Conservation (phyloP, 2,329 filamentous ascomycete genomes). For the Aspergillus sp. region DNA sequence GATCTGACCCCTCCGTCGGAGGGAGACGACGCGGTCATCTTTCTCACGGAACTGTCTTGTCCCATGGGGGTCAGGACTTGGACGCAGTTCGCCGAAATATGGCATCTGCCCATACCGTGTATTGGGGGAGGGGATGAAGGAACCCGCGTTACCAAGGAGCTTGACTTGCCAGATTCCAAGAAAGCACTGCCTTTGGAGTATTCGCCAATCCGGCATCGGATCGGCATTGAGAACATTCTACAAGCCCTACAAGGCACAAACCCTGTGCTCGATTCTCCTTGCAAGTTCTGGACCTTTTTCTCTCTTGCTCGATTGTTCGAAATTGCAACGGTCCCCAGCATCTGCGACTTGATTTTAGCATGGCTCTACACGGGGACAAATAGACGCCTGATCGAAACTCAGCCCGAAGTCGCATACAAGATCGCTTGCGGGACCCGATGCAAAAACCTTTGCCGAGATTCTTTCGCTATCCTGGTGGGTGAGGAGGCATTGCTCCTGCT, state of each 20-base stretch:
- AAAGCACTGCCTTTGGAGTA: constrained; percentile 50
- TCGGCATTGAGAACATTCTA: constrained; percentile 62
- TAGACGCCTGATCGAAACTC: constrained; percentile 58
- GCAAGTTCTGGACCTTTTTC: constrained; percentile 65
- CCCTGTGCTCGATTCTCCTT: constrained; percentile 61
- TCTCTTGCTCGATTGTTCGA: constrained; percentile 61
- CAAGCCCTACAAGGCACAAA: constrained; percentile 54
- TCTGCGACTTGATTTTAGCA: constrained; percentile 49
- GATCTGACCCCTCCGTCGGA: constrained; percentile 62
- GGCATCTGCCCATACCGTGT: constrained; percentile 35
- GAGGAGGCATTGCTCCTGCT: constrained; percentile 55
- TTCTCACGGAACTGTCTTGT: constrained; percentile 58
- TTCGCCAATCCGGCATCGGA: constrained; percentile 61
- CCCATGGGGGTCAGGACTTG: constrained; percentile 56
- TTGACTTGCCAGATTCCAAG: no score
- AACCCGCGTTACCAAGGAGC: neutral
- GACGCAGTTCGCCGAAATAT: constrained; percentile 45
- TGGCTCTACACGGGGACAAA: constrained; percentile 61
- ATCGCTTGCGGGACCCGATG: constrained; percentile 49
- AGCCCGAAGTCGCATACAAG: constrained; percentile 60
- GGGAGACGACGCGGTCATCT: constrained; percentile 61
- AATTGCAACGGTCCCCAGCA: constrained; percentile 25
- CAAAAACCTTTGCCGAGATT: constrained; percentile 33
- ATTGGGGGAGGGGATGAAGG: constrained; percentile 51
- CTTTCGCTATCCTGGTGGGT: constrained; percentile 62